Base-by-base conservation (phyloP, 768 basidiomycete genomes). In the Leccinum longicurvipes region DNA sequence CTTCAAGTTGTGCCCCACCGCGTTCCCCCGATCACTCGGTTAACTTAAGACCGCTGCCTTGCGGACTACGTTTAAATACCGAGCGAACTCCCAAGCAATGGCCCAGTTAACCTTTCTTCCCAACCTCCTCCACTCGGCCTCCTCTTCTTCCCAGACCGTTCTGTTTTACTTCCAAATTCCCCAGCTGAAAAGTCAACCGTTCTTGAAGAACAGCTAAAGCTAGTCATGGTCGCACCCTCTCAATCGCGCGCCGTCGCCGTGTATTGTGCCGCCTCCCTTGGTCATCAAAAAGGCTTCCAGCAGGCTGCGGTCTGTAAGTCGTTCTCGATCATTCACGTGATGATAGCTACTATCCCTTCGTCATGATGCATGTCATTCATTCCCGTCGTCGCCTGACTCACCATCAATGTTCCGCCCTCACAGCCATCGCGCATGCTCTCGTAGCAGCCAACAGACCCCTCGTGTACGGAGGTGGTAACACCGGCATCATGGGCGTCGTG, bases 401-500 rank as follows among this genome's bases (percentile, higher is more conserved):
- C 53, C 51, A 55, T 53, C 49, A 23, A 42, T 24, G 49, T 19
- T 54, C 32, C 14, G 36, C n/a, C 8, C n/a, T 23, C 50, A 24
- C 57, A 89, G 90, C 91, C 21, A 64, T 97, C 12, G 94, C 91
- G 36, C 70, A 74, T 45, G 90, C 93, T 0, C 73, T 96, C 25
- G 91, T 84, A 3, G 70, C 70, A 8, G 72, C 79, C 15, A 74
- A 79, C 0, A 76, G 86, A 3, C 81, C 84, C 4, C 77, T 97
- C 14, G 80, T 98, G 3, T 98, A 97, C 67, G 94, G 94, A 2
- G 94, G 94, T 7, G 94, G 93, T 0, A 77, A 78, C 19, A 77
- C 78, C 42, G 94, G 94, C 1, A 78, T 96, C 59, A 97, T 97
- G 94, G 94, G 94, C 58, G 70, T 81, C 46, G 84, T 94, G 9